Evolutionary conservation across 2,329 filamentous ascomycete genomes (phyloP).

Genomic region (Xylariaceae sp.): DNA sequence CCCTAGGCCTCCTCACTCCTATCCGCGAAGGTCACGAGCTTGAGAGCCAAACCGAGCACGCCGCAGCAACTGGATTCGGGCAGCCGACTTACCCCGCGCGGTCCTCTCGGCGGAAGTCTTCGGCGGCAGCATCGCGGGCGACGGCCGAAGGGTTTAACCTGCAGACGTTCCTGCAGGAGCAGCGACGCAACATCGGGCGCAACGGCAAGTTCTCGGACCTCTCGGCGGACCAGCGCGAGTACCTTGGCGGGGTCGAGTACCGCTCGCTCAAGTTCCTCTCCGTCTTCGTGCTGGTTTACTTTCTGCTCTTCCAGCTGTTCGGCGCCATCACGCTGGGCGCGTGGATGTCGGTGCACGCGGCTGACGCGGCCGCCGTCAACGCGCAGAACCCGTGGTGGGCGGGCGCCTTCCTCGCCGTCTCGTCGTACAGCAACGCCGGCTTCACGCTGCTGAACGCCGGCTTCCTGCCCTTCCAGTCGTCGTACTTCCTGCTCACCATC

Average conservation of each 20-base stretch:
- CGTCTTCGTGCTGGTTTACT: conserved; percentile 34
- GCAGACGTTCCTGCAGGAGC: conserved; percentile 20
- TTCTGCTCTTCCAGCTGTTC: conserved; percentile 47
- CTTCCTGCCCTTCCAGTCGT: conserved; percentile 38
- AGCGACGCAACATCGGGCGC: conserved; percentile 26
- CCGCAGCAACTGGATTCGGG: conserved; percentile 8
- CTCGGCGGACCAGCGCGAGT: conserved; percentile 38
- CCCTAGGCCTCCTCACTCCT: conserved; percentile 18
- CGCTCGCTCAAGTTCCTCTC: conserved; percentile 40
- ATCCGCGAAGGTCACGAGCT: conserved; percentile 13
- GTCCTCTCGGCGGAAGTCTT: conserved; percentile 11
- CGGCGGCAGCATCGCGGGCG: conserved; percentile 9
- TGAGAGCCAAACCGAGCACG: neutral
- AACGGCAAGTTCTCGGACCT: conserved; percentile 43
- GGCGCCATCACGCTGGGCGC: conserved; percentile 47
- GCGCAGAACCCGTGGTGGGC: conserved; percentile 46
- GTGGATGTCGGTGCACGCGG: conserved; percentile 38
- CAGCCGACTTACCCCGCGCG: conserved; percentile 17
- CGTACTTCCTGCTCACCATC: conserved; percentile 23
- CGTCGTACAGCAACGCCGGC: conserved; percentile 51
- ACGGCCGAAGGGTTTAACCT: conserved; percentile 16
- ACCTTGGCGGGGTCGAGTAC: conserved; percentile 46
- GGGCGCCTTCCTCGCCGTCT: conserved; percentile 47
- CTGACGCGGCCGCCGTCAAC: conserved; percentile 30
- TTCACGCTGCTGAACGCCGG: conserved; percentile 49